phyloP scores from a whole-genome alignment of 176 grass and related monocot species.

The Tillandsia fasciculata region DNA sequence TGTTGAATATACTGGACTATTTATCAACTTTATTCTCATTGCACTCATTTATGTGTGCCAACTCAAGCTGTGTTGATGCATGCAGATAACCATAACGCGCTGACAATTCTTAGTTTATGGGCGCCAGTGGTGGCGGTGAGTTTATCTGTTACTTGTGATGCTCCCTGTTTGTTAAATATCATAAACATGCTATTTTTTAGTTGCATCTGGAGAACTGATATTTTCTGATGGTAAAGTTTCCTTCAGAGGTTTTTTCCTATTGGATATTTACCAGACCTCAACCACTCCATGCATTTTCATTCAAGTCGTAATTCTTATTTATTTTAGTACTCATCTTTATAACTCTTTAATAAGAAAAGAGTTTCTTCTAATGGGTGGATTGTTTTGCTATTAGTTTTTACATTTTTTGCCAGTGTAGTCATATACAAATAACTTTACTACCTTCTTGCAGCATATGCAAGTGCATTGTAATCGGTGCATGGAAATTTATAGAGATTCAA shows the following conservation, averaged over 20 bases:
- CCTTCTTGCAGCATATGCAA: too few species aligned
- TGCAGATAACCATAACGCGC: slow-evolving; percentile 91
- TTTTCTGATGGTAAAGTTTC: background rate
- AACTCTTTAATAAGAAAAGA: too few species aligned
- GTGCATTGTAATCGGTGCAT: too few species aligned
- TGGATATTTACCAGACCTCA: background rate
- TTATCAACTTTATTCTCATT: background rate
- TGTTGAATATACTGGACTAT: background rate
- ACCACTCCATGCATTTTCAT: background rate
- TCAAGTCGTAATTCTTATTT: too few species aligned
- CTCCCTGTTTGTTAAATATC: background rate
- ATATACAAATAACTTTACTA: too few species aligned
- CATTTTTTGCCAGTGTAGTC: too few species aligned
- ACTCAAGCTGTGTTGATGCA: slow-evolving; percentile 19
- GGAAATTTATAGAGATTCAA: too few species aligned
- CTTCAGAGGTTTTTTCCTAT: background rate
- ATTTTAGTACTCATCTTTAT: too few species aligned
- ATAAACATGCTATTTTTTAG: background rate
- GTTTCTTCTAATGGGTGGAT: too few species aligned
- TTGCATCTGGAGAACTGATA: background rate
- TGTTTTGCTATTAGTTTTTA: too few species aligned
- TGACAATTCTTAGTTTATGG: slow-evolving; percentile 80
- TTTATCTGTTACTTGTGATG: slow-evolving; percentile 10
- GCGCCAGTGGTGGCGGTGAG: slow-evolving; percentile 78
- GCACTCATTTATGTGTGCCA: background rate